Percentiles rank a stretch among this genome's conserved stretches.
Conservation (phyloP, 2,329 filamentous ascomycete genomes). For the Fusarium burgessii region DNA sequence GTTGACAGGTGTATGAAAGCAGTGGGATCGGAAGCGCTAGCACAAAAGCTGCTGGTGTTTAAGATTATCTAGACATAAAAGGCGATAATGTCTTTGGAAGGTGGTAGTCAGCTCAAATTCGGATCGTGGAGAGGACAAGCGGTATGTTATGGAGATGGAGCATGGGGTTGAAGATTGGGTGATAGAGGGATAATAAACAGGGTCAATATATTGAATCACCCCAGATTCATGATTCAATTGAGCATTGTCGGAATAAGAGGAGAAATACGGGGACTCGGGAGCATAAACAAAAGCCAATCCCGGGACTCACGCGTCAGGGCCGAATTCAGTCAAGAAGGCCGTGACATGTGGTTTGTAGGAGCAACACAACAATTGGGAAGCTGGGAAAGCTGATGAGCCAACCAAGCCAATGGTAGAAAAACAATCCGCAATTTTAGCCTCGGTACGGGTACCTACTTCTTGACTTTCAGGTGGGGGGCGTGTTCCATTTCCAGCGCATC, state of each 20-base stretch:
- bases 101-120: conserved; percentile 4
- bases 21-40: conserved; percentile 12
- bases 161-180: conserved; percentile 9
- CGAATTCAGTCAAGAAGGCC: conserved; percentile 39
- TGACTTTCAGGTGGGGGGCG: conserved; percentile 31
- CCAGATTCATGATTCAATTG: conserved; percentile 42
- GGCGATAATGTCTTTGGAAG: conserved; percentile 17
- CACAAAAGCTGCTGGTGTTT: conserved; percentile 2
- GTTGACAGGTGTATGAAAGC: conserved; percentile 23
- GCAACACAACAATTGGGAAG: conserved; percentile 25
- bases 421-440: conserved; percentile 40
- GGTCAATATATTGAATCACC: conserved; percentile 32
- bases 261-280: conserved; percentile 23
- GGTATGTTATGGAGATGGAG: conserved; percentile 19
- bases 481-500: conserved; percentile 24
- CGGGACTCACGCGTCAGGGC: conserved; percentile 45
- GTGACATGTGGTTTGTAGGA: conserved; percentile 46
- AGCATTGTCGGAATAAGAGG: conserved; percentile 16
- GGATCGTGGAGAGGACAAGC: conserved; percentile 17
- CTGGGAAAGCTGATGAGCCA: conserved; percentile 32
- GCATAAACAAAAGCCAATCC: conserved; percentile 30
- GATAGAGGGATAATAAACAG: conserved; percentile 21
- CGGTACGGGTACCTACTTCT: conserved; percentile 34
- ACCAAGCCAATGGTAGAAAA: conserved; percentile 19
- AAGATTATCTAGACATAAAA: conserved; percentile 32